These are phyloP conservation scores for Podila epigama DNA, from an alignment of 192 early-diverging fungal species.

Conservation along the genomic window DNA sequence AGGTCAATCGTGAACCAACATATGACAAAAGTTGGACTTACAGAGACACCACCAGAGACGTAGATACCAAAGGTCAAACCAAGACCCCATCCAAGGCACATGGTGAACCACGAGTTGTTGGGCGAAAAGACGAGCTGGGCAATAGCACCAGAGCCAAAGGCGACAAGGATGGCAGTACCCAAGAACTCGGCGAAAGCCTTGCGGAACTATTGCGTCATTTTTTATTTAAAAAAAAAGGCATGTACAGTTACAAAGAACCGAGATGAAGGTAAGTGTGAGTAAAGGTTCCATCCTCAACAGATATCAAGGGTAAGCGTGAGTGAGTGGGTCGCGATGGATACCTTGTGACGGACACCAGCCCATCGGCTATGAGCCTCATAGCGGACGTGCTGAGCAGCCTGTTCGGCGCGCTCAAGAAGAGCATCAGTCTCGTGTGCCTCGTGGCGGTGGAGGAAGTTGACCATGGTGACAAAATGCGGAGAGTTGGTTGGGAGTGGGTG, in stretches of 20 bases:
- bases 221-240: not conserved
- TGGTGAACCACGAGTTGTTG: constrained; percentile 52
- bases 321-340: not conserved
- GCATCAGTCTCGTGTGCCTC: constrained; percentile 39
- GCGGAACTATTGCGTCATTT: constrained; percentile 19
- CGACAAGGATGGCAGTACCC: constrained; percentile 71
- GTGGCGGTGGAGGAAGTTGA: constrained; percentile 11
- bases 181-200: constrained; percentile 76
- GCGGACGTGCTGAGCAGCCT: constrained; percentile 6
- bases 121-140: constrained; percentile 52
- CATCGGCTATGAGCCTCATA: constrained; percentile 41
- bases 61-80: constrained; percentile 71
- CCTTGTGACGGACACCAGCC: constrained; percentile 47
- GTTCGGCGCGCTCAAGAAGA: constrained; percentile 40
- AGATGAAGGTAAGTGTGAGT: not conserved
- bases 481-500: not conserved
- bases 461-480: constrained; percentile 15
- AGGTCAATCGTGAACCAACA: no score
- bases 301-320: not conserved
- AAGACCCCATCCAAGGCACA: constrained; percentile 70
- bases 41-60: constrained; percentile 67
- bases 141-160: constrained; percentile 73
- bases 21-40: constrained; percentile 27
- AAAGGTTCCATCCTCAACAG: not conserved
- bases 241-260: not conserved